phyloP scores from a whole-genome alignment of 2,329 filamentous ascomycete species.

The Aspergillus hiratsukae region DNA sequence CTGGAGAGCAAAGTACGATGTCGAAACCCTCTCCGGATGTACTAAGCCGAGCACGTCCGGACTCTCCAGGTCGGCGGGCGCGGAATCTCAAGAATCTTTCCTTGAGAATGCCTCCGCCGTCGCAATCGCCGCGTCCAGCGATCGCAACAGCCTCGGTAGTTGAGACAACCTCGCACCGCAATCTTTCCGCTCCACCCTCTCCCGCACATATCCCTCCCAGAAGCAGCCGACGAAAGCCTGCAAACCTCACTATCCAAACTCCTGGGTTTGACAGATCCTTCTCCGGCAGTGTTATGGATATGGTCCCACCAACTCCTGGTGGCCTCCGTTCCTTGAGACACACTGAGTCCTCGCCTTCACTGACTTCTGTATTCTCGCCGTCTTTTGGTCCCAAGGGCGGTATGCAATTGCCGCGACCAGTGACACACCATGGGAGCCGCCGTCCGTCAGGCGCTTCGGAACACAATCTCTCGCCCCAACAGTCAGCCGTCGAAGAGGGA shows the following conservation, averaged over 20 bases:
- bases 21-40: constrained; percentile 21
- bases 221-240: constrained; percentile 53
- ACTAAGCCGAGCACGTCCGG: constrained; percentile 37
- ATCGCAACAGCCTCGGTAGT: constrained; percentile 48
- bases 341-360: constrained; percentile 59
- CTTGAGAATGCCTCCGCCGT: constrained; percentile 53
- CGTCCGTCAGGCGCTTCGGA: constrained; percentile 26
- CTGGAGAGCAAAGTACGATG: constrained; percentile 20
- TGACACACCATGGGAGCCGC: constrained; percentile 28
- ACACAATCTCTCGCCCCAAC: constrained; percentile 25
- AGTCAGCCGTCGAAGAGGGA: constrained; percentile 24
- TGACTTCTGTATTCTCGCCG: constrained; percentile 51
- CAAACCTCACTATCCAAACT: constrained; percentile 58
- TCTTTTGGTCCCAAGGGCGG: constrained; percentile 47
- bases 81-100: constrained; percentile 62
- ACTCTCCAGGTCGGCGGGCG: constrained; percentile 38
- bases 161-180: constrained; percentile 33
- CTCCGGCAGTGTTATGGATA: constrained; percentile 43
- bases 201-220: constrained; percentile 54
- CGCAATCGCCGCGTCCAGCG: constrained; percentile 39
- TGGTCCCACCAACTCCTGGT: constrained; percentile 56
- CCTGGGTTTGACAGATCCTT: constrained; percentile 48
- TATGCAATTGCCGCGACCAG: constrained; percentile 46
- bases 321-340: constrained; percentile 53
- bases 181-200: constrained; percentile 51